Evolutionary conservation across 2,329 filamentous ascomycete species (phyloP), one percentile per base, ranked within the genome.

Genomic region (Xylaria digitata): DNA sequence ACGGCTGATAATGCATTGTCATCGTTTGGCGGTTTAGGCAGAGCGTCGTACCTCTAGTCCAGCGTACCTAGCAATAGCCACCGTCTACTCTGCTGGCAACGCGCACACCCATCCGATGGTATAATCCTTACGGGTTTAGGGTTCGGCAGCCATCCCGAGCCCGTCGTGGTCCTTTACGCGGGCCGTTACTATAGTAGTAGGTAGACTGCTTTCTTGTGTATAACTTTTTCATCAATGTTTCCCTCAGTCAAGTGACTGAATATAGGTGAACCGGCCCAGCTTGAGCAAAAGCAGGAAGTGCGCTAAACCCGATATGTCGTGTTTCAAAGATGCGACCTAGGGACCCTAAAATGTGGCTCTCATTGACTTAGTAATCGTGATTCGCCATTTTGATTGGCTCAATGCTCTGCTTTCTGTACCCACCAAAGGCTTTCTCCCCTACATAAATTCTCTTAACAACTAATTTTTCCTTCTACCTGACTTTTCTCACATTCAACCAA

Each of bases 381-480:
- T 40, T 8, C 21, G 52, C 37, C 9, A 13, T 61, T 26, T 30
- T 68, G 49, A 66, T 70, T 70, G 68, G 68, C 21, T 40, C 17
- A 15, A 19, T 9, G 46, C 32, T 53, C 23, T 11, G 6, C 43
- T 52, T 32, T 40, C 30, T 6, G 46, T 59, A 40, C 30, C 63
- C 64, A 63, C 63, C 40, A 5, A 49, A 11, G 37, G 37, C 63
- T 53, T 53, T 37, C 45, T 48, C 34, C 19, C 45, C 7, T 45
- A n/a, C 34, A 66, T 68, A 68, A 68, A 68, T 68, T 68, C 58
- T 68, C 52, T 30, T 23, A 23, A 30, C 17, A 40, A 43, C 49
- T 17, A n/a, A 40, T 1, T 49, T 34, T 57, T 32, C 17, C 11
- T 49, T 40, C 19, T 9, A 13, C 6, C 40, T 26, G 17, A 13